phyloP scores from a whole-genome alignment of 805 yeast species.

The Priceomyces melissophilus region DNA sequence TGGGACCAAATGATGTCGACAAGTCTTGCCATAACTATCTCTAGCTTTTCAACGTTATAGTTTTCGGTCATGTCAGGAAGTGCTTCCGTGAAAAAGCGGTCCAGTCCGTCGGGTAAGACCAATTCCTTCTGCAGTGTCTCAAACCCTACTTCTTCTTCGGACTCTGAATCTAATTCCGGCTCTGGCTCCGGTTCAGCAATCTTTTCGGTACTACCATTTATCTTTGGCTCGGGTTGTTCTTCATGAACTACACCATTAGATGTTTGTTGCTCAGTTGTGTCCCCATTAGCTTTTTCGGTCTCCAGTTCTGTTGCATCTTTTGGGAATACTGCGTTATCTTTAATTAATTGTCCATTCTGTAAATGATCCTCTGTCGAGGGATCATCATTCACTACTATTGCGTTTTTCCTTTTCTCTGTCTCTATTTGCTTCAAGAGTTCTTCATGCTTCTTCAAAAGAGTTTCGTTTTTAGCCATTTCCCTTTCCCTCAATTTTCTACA shows the following conservation, averaged over 20 bases:
- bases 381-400: neutral
- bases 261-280: neutral
- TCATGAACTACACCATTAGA: neutral
- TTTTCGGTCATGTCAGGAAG: slow-evolving; percentile 30
- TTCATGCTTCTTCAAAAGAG: slow-evolving; percentile 36
- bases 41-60: slow-evolving; percentile 35
- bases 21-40: slow-evolving; percentile 53
- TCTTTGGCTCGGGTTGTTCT: neutral
- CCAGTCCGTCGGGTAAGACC: slow-evolving; percentile 15
- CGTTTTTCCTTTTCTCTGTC: slow-evolving; percentile 8
- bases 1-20: slow-evolving; percentile 73
- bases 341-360: too few species aligned
- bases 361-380: neutral
- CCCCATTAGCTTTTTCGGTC: neutral
- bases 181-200: slow-evolving; percentile 5
- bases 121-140: slow-evolving; percentile 45
- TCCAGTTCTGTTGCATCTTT: neutral
- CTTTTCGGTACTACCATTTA: neutral
- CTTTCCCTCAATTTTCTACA: slow-evolving; percentile 72
- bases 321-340: too few species aligned
- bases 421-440: slow-evolving; percentile 23
- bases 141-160: slow-evolving; percentile 27
- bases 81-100: slow-evolving; percentile 21
- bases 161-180: slow-evolving; percentile 18
- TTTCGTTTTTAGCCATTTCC: slow-evolving; percentile 53